phyloP scores from a whole-genome alignment of 2,329 filamentous ascomycete species.

The Emydomyces testavorans region DNA sequence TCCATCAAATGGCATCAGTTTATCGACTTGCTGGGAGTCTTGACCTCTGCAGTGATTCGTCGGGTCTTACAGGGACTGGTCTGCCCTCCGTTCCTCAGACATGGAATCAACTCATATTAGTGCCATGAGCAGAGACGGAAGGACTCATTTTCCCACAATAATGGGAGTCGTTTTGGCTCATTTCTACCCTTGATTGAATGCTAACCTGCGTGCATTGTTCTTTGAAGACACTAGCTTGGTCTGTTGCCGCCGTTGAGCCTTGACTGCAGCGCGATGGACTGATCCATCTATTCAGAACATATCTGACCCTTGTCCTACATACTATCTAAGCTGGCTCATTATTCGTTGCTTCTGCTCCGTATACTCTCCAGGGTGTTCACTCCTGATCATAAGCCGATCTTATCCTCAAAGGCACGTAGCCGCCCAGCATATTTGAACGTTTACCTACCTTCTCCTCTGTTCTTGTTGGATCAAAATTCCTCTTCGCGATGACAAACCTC shows the following conservation, averaged over 20 bases:
- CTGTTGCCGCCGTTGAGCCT: not conserved
- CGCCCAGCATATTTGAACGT: conserved; percentile 2
- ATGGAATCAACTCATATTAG: not conserved
- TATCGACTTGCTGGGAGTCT: not conserved
- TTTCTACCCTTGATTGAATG: not conserved
- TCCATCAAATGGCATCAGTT: not conserved
- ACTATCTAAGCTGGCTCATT: not conserved
- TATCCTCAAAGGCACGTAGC: not conserved
- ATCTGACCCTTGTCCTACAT: conserved; percentile 1
- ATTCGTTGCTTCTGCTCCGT: conserved; percentile 5
- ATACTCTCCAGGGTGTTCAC: not conserved
- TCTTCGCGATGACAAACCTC: not conserved
- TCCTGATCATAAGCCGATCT: not conserved
- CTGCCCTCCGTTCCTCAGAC: not conserved
- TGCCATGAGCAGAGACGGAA: not conserved
- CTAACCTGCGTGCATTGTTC: not conserved
- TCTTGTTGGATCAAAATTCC: not conserved
- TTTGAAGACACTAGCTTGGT: not conserved
- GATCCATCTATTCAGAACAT: not conserved
- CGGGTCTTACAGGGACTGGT: not conserved
- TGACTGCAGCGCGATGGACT: not conserved
- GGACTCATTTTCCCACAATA: not conserved
- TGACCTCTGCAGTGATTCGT: conserved; percentile 2
- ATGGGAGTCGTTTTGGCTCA: too few relatives aligned
- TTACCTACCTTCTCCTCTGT: not conserved